These are phyloP conservation scores for Leptographium wingfieldii DNA, from an alignment of 2,329 filamentous ascomycete species.

Conservation along the genomic window DNA sequence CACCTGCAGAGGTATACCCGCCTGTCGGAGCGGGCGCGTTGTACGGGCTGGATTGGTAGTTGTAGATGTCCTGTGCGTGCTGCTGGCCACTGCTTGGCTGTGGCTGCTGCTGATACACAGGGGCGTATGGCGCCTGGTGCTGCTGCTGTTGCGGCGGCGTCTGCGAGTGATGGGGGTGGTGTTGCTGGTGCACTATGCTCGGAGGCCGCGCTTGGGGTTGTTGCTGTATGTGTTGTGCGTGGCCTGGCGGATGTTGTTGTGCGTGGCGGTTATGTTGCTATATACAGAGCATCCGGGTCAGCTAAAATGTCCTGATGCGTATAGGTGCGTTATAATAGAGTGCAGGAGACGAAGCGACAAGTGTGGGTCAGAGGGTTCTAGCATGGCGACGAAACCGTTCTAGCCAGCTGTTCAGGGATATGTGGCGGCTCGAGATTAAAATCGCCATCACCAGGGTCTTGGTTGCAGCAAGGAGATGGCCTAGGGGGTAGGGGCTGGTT, in stretches of 20 bases:
- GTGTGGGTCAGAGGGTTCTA: background rate
- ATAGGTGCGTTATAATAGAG: background rate
- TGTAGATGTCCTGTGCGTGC: slow-evolving; percentile 59
- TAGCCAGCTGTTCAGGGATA: no score
- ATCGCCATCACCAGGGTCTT: background rate
- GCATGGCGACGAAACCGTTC: background rate
- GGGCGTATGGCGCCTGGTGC: slow-evolving; percentile 55
- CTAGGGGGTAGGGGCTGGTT: background rate
- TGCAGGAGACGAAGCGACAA: no score
- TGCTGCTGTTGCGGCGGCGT: slow-evolving; percentile 27
- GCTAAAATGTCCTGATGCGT: background rate
- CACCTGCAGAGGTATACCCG: slow-evolving; percentile 80
- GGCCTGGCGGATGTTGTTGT: slow-evolving; percentile 53
- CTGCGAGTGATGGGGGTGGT: slow-evolving; percentile 46
- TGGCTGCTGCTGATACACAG: slow-evolving; percentile 55
- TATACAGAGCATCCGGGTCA: slow-evolving; percentile 37
- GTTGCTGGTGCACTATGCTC: slow-evolving; percentile 62
- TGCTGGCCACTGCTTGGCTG: slow-evolving; percentile 46
- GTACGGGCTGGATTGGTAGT: slow-evolving; percentile 70
- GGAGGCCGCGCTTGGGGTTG: slow-evolving; percentile 59
- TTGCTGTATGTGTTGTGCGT: slow-evolving; percentile 47
- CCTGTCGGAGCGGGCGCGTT: slow-evolving; percentile 69
- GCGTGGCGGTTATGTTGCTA: slow-evolving; percentile 64
- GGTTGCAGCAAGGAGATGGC: background rate
- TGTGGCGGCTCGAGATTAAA: background rate